Conservation (phyloP, 768 basidiomycete genomes). For the Leccinum variicolor region DNA sequence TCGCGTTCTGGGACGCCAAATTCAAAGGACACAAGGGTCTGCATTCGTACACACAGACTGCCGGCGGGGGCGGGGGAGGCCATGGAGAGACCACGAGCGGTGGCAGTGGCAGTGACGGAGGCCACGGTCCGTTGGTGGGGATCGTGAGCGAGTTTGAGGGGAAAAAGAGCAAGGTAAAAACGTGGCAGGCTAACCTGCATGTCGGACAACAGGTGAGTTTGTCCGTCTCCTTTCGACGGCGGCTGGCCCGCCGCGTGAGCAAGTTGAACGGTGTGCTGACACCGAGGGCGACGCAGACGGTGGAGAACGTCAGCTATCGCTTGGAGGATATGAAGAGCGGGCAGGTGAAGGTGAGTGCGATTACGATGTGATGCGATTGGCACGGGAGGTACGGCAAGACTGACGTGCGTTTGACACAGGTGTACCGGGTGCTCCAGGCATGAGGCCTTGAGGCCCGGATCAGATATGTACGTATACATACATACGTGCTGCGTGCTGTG, state of each 20-base stretch:
- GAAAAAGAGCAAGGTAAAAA: constrained; percentile 83
- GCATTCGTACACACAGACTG: constrained; percentile 60
- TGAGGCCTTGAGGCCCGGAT: constrained; percentile 15
- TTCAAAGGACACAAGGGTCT: constrained; percentile 81
- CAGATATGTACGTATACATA: background rate
- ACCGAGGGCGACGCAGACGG: constrained; percentile 43
- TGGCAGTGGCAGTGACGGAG: constrained; percentile 30
- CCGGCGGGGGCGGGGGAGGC: too few relatives aligned
- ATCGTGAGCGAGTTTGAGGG: constrained; percentile 79
- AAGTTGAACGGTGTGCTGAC: constrained; percentile 30
- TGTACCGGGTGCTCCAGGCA: constrained; percentile 40
- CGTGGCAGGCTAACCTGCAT: constrained; percentile 85
- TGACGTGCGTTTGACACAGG: constrained; percentile 25
- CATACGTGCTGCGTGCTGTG: too few relatives aligned
- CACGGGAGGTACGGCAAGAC: background rate
- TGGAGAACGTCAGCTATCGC: constrained; percentile 82
- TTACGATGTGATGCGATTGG: background rate
- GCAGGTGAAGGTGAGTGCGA: constrained; percentile 56
- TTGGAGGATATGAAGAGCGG: constrained; percentile 90
- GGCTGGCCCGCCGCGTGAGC: constrained; percentile 28
- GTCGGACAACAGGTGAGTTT: constrained; percentile 73
- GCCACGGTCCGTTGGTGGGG: constrained; percentile 54
- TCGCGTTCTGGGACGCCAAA: constrained; percentile 70
- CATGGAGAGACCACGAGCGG: constrained; percentile 33
- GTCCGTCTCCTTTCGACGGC: constrained; percentile 17